Evolutionary conservation across 2,329 filamentous ascomycete species (phyloP).

Genomic region (Monosporascus sp.): DNA sequence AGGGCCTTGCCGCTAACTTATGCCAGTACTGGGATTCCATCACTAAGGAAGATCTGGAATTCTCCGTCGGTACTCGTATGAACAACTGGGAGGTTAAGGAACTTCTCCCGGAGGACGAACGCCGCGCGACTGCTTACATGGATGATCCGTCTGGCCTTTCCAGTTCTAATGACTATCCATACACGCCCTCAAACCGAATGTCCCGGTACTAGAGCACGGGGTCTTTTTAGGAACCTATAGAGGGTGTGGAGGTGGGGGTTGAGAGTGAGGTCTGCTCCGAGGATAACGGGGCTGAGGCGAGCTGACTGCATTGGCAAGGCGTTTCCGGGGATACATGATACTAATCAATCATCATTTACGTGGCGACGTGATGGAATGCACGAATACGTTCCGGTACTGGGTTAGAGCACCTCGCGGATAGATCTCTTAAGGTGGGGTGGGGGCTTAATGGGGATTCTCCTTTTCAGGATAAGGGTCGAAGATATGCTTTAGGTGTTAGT

Average conservation of each 20-base stretch:
- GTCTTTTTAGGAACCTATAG: background rate
- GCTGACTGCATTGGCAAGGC: conserved; percentile 18
- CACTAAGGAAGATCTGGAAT: conserved; percentile 95
- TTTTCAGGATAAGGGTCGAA: background rate
- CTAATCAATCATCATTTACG: too few relatives aligned
- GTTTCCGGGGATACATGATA: conserved; percentile 10
- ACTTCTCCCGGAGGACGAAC: conserved; percentile 73
- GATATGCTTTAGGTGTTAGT: background rate
- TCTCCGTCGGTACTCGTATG: conserved; percentile 89
- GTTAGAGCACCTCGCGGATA: too few relatives aligned
- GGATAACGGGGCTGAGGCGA: background rate
- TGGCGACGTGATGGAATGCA: too few relatives aligned
- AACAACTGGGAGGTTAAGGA: conserved; percentile 99
- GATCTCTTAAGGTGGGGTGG: too few relatives aligned
- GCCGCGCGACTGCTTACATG: conserved; percentile 65
- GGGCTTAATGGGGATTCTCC: too few relatives aligned
- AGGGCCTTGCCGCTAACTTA: conserved; percentile 22
- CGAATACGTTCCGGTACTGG: too few relatives aligned
- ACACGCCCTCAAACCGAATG: conserved; percentile 35
- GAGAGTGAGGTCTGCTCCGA: background rate
- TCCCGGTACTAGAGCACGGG: conserved; percentile 24
- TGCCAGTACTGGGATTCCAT: conserved; percentile 96
- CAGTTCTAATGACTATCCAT: conserved; percentile 41
- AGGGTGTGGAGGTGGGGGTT: background rate
- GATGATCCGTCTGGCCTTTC: conserved; percentile 57